phyloP scores from a whole-genome alignment of 805 yeast genomes.

The Wickerhamomyces pijperi region DNA sequence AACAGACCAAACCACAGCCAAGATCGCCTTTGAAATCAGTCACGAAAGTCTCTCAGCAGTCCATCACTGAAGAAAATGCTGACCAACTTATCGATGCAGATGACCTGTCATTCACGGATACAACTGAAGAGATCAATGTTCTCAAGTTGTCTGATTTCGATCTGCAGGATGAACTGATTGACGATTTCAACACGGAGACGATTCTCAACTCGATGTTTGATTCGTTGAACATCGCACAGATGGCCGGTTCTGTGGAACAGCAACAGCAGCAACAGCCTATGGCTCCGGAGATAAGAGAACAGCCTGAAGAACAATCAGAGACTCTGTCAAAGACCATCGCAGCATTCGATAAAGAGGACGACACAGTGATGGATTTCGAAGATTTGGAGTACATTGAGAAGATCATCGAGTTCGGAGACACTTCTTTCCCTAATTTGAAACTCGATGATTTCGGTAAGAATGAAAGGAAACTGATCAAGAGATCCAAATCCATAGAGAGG shows the following conservation, averaged over 20 bases:
- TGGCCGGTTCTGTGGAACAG: too few relatives aligned
- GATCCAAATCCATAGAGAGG: slow-evolving; percentile 25
- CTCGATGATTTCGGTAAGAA: slow-evolving; percentile 20
- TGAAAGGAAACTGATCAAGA: slow-evolving; percentile 17
- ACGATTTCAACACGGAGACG: slow-evolving; percentile 7
- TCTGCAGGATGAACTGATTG: neutral
- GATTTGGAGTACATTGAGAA: slow-evolving; percentile 28
- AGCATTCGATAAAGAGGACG: slow-evolving; percentile 2
- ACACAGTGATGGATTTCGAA: slow-evolving; percentile 14
- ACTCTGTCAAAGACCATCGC: too few relatives aligned
- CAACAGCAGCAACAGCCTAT: too few relatives aligned
- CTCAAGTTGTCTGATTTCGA: neutral
- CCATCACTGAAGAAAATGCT: too few relatives aligned
- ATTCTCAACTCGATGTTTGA: slow-evolving; percentile 7
- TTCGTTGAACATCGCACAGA: neutral
- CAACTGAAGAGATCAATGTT: neutral
- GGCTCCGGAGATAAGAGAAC: too few relatives aligned
- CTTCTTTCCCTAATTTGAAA: slow-evolving; percentile 24
- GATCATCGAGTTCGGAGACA: slow-evolving; percentile 29
- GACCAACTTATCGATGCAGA: neutral
- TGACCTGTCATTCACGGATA: neutral
- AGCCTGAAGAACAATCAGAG: too few relatives aligned
- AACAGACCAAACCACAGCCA: too few relatives aligned
- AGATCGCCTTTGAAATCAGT: too few relatives aligned
- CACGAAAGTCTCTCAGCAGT: too few relatives aligned